Base-by-base conservation (phyloP, 305 asterid genomes). In the Fraxinus xanthoxyloides region DNA sequence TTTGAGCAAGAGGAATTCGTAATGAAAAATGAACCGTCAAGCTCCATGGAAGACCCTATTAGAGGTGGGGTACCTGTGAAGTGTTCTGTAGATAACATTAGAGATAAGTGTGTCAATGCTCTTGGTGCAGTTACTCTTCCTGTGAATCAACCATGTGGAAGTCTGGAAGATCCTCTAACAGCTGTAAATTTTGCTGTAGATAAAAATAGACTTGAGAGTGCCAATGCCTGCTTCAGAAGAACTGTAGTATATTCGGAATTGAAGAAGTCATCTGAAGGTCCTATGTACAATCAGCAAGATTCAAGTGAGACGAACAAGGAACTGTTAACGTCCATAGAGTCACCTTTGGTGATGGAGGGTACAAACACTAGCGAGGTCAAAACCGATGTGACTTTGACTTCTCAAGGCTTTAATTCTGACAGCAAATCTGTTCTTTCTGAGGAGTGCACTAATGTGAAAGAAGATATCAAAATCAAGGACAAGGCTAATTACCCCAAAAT, bases 371-470 rank as follows among this genome's bases (percentile, higher is more conserved):
- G 79, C 63, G 61, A 87, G 75, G 78, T 82, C 75, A 81, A 74
- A 72, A 75, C 74, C 43, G 78, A 77, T 72, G 80, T 43, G 59
- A 82, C 69, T 77, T 78, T 17, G 40, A 82, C 59, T 63, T 80
- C 82, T 82, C 85, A 70, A 75, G 70, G 80, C 43, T 36, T 83
- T 83, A 89, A 38, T 80, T 79, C 83, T 77, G 86, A 78, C 74
- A 87, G 30, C 61, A n/a, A 40, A 46, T 80, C 81, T 80, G 79
- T 76, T 80, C 84, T 59, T 56, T 76, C 79, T 73, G 84, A 81
- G 78, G 89, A 79, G 79, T 75, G 80, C 51, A 63, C 85, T 61
- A 81, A 77, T 83, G 82, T 82, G 77, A 67, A 77, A 61, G 90
- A 83, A 48, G 80, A 84, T 81, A 80, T 51, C 69, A 78, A 86